Conservation (phyloP, 2,329 filamentous ascomycete genomes). For the Chaetomium olivaceum region DNA sequence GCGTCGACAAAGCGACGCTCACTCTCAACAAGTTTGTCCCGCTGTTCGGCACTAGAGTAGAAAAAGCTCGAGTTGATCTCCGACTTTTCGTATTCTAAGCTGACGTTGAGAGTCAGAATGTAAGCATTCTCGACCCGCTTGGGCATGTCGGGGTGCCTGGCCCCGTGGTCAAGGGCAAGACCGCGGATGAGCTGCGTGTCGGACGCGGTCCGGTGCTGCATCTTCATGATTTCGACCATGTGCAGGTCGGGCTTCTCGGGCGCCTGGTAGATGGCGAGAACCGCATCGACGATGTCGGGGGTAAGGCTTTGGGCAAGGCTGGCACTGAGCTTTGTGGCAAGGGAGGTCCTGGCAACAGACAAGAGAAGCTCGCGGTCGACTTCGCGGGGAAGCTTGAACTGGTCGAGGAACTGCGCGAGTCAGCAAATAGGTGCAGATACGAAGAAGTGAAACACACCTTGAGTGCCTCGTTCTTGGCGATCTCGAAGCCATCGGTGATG, state of each 20-base stretch:
- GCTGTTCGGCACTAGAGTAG: slow-evolving; percentile 94
- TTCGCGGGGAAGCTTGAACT: slow-evolving; percentile 84
- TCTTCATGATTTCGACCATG: slow-evolving; percentile 99
- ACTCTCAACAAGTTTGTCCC: slow-evolving; percentile 96
- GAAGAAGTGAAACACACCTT: slow-evolving; percentile 58
- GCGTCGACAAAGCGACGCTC: slow-evolving; percentile 94
- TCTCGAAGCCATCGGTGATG: slow-evolving; percentile 96
- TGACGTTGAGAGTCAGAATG: slow-evolving; percentile 94
- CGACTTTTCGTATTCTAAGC: slow-evolving; percentile 97
- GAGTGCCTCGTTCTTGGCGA: slow-evolving; percentile 88
- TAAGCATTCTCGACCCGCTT: slow-evolving; percentile 94
- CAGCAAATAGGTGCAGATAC: background rate
- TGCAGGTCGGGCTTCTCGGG: slow-evolving; percentile 93
- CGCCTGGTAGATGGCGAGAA: slow-evolving; percentile 87
- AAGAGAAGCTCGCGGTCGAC: slow-evolving; percentile 93
- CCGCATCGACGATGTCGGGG: slow-evolving; percentile 92
- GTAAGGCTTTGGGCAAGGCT: slow-evolving; percentile 88
- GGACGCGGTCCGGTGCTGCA: slow-evolving; percentile 95
- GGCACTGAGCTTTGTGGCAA: slow-evolving; percentile 91
- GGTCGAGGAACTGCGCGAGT: slow-evolving; percentile 74
- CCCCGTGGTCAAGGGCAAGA: slow-evolving; percentile 90
- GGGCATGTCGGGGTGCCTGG: slow-evolving; percentile 96
- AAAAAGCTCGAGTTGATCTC: slow-evolving; percentile 99
- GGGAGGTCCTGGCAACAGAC: slow-evolving; percentile 88
- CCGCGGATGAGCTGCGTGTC: slow-evolving; percentile 96